Conservation (phyloP, 257 asterid species). For the Voacanga thouarsii region DNA sequence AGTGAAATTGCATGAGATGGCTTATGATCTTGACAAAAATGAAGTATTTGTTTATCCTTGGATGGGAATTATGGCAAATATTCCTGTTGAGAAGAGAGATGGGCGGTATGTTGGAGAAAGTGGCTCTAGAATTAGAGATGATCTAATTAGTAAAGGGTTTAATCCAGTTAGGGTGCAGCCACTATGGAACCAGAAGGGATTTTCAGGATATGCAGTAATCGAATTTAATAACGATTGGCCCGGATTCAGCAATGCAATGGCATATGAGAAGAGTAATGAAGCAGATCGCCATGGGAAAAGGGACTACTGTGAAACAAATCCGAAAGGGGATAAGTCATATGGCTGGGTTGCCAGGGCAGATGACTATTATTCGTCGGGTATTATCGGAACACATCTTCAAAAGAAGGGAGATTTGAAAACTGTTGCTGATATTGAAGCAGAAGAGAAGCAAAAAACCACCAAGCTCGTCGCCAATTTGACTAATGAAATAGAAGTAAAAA, state of each 20-base stretch:
- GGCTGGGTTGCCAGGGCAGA: conserved; percentile 69
- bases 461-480: conserved; percentile 32
- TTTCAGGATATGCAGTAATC: conserved; percentile 47
- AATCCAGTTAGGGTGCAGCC: conserved; percentile 43
- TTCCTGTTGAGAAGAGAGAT: conserved; percentile 27
- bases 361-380: conserved; percentile 40
- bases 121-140: conserved; percentile 36
- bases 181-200: conserved; percentile 39
- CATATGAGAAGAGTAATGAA: conserved; percentile 49
- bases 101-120: conserved; percentile 40
- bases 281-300: conserved; percentile 35
- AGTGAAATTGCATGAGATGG: background rate
- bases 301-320: conserved; percentile 19
- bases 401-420: conserved; percentile 71
- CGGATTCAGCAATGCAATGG: conserved; percentile 45
- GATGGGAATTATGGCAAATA: conserved; percentile 53
- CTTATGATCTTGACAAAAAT: background rate
- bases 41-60: conserved; percentile 22
- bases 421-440: conserved; percentile 38
- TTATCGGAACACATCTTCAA: conserved; percentile 48
- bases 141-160: conserved; percentile 33
- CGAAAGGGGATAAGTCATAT: conserved; percentile 5
- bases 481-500: conserved; percentile 24
- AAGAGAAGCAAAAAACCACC: conserved; percentile 31
- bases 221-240: conserved; percentile 41